These are phyloP conservation scores for Fusarium siculi DNA, from an alignment of 2,329 filamentous ascomycete species.

Conservation along the genomic window DNA sequence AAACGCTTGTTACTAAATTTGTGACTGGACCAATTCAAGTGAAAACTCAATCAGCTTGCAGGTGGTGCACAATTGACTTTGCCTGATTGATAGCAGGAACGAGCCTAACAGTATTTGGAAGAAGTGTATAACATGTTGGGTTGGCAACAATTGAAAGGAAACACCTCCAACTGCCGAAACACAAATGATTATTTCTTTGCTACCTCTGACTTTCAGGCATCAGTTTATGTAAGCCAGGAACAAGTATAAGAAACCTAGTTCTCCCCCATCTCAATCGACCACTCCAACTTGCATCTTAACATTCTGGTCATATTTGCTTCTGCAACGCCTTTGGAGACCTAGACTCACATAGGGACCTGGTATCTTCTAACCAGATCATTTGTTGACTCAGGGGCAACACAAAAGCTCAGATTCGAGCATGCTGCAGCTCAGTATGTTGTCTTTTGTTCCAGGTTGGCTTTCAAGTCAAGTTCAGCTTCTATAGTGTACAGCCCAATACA, in stretches of 20 bases:
- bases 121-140: rapidly evolving
- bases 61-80: neutral
- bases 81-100: neutral
- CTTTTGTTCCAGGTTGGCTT: neutral
- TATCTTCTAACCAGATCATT: neutral
- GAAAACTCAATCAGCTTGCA: too few species aligned
- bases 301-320: neutral
- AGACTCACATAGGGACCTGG: neutral
- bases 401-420: neutral
- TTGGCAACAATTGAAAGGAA: neutral
- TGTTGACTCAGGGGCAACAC: neutral
- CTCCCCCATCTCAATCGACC: neutral
- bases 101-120: neutral
- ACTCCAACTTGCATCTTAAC: neutral
- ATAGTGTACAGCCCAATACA: rapidly evolving
- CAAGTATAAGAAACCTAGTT: neutral
- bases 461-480: neutral
- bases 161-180: rapidly evolving
- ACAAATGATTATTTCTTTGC: neutral
- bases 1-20: neutral
- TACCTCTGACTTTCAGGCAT: neutral
- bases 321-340: rapidly evolving
- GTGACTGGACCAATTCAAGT: rapidly evolving
- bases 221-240: neutral
- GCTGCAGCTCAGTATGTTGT: neutral